phyloP scores from a whole-genome alignment of 768 basidiomycete species.

The Rhodotorula sphaerocarpa region DNA sequence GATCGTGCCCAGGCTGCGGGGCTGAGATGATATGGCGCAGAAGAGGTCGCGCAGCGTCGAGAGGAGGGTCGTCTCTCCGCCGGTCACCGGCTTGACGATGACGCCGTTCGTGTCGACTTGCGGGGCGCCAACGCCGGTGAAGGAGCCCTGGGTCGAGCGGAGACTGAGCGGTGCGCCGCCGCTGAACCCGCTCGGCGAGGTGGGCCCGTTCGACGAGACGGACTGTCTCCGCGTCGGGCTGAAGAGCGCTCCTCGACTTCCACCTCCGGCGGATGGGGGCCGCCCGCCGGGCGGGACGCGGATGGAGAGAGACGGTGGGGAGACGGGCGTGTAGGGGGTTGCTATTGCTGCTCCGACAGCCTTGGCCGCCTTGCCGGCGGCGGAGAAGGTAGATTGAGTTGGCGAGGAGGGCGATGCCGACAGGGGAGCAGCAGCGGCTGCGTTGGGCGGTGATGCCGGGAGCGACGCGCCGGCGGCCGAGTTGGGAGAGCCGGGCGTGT shows the following conservation, averaged over 20 bases:
- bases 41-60: conserved; percentile 91
- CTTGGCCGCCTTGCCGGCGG: neutral
- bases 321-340: neutral
- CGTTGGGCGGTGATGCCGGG: conserved; percentile 9
- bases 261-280: neutral
- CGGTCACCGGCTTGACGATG: conserved; percentile 21
- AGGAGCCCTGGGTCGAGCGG: conserved; percentile 21
- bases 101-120: conserved; percentile 52
- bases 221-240: neutral
- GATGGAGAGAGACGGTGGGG: neutral
- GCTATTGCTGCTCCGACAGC: conserved; percentile 6
- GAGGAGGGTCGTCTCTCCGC: conserved; percentile 57
- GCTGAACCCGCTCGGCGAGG: neutral
- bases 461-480: neutral
- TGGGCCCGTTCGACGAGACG: neutral
- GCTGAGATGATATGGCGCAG: conserved; percentile 68
- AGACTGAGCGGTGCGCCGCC: conserved; percentile 24
- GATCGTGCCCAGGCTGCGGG: conserved; percentile 70
- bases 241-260: conserved; percentile 2
- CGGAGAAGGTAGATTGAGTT: conserved; percentile 42
- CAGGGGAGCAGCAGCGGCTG: conserved; percentile 5
- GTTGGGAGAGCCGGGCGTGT: neutral
- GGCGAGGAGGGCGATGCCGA: conserved; percentile 45
- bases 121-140: conserved; percentile 40
- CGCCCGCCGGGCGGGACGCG: neutral